Evolutionary conservation across 1,284 basidiomycete genomes (phyloP).

Genomic region (Cryptococcus jaspeensis): DNA sequence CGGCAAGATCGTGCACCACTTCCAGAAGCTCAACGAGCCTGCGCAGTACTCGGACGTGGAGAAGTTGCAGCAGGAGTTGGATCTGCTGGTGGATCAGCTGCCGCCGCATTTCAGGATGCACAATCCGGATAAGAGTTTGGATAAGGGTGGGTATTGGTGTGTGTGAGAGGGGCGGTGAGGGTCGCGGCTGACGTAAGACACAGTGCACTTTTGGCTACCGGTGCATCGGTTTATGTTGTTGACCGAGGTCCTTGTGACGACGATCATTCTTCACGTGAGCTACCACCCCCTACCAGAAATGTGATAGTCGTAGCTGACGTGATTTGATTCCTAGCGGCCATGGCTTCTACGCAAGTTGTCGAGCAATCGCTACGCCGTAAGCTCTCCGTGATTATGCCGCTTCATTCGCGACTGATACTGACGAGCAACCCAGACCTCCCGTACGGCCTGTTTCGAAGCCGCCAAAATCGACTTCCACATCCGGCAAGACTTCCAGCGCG

Average conservation of each 20-base stretch:
- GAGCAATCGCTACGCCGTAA: constrained; percentile 42
- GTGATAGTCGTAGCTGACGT: neutral
- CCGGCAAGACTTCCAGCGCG: constrained; percentile 41
- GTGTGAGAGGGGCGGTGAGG: too few species aligned
- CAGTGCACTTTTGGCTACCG: constrained; percentile 41
- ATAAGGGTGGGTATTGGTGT: constrained; percentile 54
- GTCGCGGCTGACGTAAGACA: neutral
- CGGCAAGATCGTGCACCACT: constrained; percentile 90
- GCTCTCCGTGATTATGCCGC: neutral
- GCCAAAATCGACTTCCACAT: constrained; percentile 50
- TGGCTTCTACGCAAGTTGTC: constrained; percentile 47
- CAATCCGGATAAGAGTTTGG: constrained; percentile 74
- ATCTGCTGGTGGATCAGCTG: constrained; percentile 70
- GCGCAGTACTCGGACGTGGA: constrained; percentile 84
- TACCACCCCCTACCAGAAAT: too few species aligned
- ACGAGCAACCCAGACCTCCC: constrained; percentile 22
- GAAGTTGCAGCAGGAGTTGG: constrained; percentile 77
- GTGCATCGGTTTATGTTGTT: constrained; percentile 49
- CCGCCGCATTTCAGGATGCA: constrained; percentile 62
- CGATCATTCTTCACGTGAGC: constrained; percentile 50
- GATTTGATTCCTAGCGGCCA: constrained; percentile 30
- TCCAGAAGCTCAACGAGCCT: constrained; percentile 79
- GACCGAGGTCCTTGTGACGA: constrained; percentile 48
- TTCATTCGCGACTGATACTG: neutral
- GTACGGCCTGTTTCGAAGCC: constrained; percentile 48